Conservation (phyloP, 192 early-diverging fungal genomes). For the Geranomyces michiganensis region DNA sequence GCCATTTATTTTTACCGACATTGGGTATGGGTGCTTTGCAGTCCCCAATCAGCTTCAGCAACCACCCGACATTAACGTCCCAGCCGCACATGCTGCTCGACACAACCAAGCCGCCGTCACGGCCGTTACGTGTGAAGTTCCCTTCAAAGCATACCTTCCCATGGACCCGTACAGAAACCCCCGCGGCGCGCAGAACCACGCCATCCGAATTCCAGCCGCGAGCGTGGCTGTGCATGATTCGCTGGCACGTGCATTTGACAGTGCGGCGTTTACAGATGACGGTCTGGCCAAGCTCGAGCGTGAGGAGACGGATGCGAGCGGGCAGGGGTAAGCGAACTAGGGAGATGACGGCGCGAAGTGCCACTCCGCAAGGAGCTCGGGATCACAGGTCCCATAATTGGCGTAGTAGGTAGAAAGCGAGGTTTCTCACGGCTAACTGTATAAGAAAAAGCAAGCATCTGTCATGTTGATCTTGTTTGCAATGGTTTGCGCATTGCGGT, state of each 20-base stretch:
- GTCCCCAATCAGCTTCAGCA: not conserved
- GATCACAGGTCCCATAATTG: no score
- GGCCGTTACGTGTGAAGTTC: not conserved
- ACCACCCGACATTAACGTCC: not conserved
- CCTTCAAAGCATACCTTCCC: not conserved
- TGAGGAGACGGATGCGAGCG: not conserved
- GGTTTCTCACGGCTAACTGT: no score
- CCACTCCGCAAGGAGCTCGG: no score
- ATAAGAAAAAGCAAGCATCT: no score
- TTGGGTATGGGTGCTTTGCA: not conserved
- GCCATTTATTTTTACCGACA: not conserved
- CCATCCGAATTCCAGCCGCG: conserved; percentile 9
- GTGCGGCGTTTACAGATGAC: not conserved
- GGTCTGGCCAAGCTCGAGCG: conserved; percentile 1
- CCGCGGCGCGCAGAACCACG: not conserved
- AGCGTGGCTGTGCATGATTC: not conserved
- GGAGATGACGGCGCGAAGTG: no score
- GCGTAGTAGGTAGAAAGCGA: no score
- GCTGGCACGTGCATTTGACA: not conserved
- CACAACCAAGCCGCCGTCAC: no score
- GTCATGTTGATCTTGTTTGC: no score
- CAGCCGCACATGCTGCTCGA: not conserved
- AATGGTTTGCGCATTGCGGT: no score
- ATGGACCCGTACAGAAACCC: conserved; percentile 6
- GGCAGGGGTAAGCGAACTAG: no score